Conservation (phyloP, 306 rosid genomes). For the Lablab purpureus region DNA sequence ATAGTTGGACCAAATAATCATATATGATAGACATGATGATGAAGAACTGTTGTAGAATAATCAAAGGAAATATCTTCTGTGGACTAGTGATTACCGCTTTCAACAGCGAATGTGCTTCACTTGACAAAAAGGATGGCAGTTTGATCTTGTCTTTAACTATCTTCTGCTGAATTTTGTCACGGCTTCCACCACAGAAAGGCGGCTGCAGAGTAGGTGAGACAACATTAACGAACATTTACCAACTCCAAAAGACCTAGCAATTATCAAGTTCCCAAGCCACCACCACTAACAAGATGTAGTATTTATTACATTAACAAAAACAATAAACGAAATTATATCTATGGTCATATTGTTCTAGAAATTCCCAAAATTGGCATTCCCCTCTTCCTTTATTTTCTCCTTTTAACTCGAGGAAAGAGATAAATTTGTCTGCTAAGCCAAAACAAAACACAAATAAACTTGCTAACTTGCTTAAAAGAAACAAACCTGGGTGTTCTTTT, state of each 20-base stretch:
- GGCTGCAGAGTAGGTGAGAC: conserved; percentile 68
- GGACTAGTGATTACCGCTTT: conserved; percentile 69
- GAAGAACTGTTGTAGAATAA: neutral
- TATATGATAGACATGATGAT: conserved; percentile 2
- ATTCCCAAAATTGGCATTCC: neutral
- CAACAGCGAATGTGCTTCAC: conserved; percentile 92
- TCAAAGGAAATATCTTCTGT: conserved; percentile 18
- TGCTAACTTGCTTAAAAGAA: too few relatives aligned
- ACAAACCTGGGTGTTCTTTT: too few relatives aligned
- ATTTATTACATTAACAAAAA: too few relatives aligned
- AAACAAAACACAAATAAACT: neutral
- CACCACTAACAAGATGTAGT: neutral
- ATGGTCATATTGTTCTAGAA: too few relatives aligned
- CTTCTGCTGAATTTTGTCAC: conserved; percentile 85
- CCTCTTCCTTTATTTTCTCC: too few relatives aligned
- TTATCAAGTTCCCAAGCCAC: neutral
- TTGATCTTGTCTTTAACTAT: conserved; percentile 90
- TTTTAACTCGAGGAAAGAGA: too few relatives aligned
- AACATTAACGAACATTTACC: conserved; percentile 37
- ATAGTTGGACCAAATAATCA: conserved; percentile 10
- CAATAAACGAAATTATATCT: too few relatives aligned
- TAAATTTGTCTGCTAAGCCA: too few relatives aligned
- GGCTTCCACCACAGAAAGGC: conserved; percentile 90
- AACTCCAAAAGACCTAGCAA: neutral
- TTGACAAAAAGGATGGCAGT: conserved; percentile 86